phyloP scores from a whole-genome alignment of 441 rosid species.

The Omphalea diandra region DNA sequence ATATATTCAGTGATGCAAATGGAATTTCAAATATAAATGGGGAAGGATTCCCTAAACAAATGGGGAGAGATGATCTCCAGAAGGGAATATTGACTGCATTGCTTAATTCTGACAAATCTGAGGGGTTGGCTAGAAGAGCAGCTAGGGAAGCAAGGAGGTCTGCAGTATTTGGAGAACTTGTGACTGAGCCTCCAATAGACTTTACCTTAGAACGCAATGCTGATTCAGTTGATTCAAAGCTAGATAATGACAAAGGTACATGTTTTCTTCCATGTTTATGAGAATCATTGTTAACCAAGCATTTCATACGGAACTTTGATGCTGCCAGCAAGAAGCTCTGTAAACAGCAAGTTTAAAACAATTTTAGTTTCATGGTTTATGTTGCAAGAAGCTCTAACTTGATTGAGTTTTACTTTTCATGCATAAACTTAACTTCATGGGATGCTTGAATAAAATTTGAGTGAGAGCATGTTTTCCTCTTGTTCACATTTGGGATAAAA shows the following conservation, averaged over 20 bases:
- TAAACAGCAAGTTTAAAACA: conserved; percentile 10
- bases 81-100: conserved; percentile 47
- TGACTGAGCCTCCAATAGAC: conserved; percentile 35
- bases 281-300: conserved; percentile 17
- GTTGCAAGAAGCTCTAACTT: too few species aligned
- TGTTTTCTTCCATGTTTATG: conserved; percentile 2
- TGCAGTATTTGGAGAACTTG: conserved; percentile 26
- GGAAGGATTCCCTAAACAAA: conserved; percentile 23
- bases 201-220: conserved; percentile 22
- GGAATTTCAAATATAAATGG: conserved; percentile 24
- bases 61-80: conserved; percentile 34
- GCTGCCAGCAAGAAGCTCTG: conserved; percentile 1
- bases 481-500: too few species aligned
- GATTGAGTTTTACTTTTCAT: too few species aligned
- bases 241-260: conserved; percentile 36
- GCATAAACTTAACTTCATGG: too few species aligned
- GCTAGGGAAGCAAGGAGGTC: conserved; percentile 28
- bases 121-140: conserved; percentile 28
- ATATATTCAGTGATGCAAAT: conserved; percentile 15
- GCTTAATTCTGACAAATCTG: conserved; percentile 33
- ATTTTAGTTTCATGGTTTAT: too few species aligned
- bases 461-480: too few species aligned
- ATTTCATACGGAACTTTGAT: conserved; percentile 1
- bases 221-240: too few species aligned
- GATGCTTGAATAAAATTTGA: too few species aligned